Percentiles rank a stretch among this genome's conserved stretches.
Conservation (phyloP, 352 stramenopile species). For the Globisporangium yorkense region DNA sequence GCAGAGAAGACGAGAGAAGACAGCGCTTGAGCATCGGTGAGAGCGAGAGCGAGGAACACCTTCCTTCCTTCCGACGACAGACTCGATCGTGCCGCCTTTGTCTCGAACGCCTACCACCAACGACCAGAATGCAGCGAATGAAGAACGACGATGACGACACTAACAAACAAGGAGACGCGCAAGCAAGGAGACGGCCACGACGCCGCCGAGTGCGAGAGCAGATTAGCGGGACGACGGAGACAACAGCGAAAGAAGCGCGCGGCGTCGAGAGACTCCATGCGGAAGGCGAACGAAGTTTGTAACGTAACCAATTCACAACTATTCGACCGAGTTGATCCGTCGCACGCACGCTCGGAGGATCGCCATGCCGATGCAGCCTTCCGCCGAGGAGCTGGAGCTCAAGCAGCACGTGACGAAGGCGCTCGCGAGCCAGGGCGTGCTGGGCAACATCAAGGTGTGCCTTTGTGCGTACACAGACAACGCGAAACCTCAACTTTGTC, state of each 20-base stretch:
- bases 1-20: neutral
- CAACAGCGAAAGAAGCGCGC: too few species aligned
- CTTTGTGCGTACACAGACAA: neutral
- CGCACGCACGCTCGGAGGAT: neutral
- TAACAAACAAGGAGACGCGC: neutral
- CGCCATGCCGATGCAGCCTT: slow-evolving; percentile 19
- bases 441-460: slow-evolving; percentile 63
- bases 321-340: neutral
- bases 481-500: too few species aligned
- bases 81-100: neutral
- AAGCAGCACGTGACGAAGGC: slow-evolving; percentile 56
- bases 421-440: slow-evolving; percentile 53
- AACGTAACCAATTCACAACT: too few species aligned
- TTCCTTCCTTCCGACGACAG: too few species aligned
- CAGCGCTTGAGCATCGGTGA: neutral
- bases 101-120: neutral
- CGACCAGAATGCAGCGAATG: neutral
- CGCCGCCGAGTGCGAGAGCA: too few species aligned
- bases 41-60: too few species aligned
- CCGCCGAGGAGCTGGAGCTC: slow-evolving; percentile 49
- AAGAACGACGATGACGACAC: neutral
- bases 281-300: too few species aligned
- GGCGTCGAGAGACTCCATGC: too few species aligned
- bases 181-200: too few species aligned
- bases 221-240: too few species aligned